phyloP scores from a whole-genome alignment of 139 green algal genomes.

The Chlamydomonas sp. region DNA sequence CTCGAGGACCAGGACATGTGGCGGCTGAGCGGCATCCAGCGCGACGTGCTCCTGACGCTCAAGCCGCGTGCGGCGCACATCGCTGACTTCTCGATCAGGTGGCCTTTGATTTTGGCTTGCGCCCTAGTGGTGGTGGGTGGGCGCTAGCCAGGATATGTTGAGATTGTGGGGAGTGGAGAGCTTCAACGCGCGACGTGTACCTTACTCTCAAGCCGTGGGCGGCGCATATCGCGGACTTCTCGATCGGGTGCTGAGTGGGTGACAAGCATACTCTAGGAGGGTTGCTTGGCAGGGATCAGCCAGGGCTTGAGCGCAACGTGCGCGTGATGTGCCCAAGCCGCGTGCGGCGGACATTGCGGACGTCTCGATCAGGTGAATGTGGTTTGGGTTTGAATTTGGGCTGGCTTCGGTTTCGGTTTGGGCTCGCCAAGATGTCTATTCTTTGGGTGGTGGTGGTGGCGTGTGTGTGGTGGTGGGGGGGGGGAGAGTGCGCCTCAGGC shows the following conservation, averaged over 20 bases:
- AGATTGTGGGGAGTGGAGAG: slow-evolving; percentile 86
- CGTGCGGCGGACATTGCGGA: slow-evolving; percentile 49
- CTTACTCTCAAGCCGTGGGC: slow-evolving; percentile 55
- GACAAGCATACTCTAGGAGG: slow-evolving; percentile 96
- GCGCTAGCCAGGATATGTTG: slow-evolving; percentile 97
- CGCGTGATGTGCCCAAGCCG: slow-evolving; percentile 64
- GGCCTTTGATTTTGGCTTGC: slow-evolving; percentile 58
- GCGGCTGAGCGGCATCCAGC: slow-evolving; percentile 85
- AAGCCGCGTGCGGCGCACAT: slow-evolving; percentile 56
- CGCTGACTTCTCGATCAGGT: slow-evolving; percentile 57
- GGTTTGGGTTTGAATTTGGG: too few species aligned
- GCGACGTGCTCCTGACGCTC: slow-evolving; percentile 65
- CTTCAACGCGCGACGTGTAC: slow-evolving; percentile 70
- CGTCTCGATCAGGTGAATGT: slow-evolving; percentile 53
- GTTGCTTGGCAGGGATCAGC: slow-evolving; percentile 82
- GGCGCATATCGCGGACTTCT: slow-evolving; percentile 61
- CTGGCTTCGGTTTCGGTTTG: too few species aligned
- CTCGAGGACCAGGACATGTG: slow-evolving; percentile 98
- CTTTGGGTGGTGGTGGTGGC: too few species aligned
- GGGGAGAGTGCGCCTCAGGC: too few species aligned
- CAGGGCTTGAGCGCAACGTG: too few species aligned
- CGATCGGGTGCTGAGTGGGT: slow-evolving; percentile 47
- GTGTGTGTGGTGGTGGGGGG: too few species aligned
- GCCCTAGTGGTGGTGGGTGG: too few species aligned
- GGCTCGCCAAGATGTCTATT: too few species aligned